Base-by-base conservation (phyloP, 371 early-diverging fungal species). In the Mortierella sp. region DNA sequence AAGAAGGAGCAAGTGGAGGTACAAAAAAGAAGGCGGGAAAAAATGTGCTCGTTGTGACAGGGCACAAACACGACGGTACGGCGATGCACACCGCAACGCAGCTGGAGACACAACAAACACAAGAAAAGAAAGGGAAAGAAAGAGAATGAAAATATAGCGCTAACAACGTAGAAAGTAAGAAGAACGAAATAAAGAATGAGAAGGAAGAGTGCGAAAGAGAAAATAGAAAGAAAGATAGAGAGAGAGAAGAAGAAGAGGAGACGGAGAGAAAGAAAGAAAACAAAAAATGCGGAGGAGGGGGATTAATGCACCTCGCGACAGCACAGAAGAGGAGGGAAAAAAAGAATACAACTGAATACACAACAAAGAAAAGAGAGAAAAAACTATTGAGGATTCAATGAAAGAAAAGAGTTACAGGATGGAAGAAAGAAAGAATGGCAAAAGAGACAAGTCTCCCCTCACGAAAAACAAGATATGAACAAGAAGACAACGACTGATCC, bases 281-380 rank as follows among this genome's bases (percentile, higher is more conserved):
- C 4, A 10, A 43, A 31, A 24, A 19, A 19, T n/a, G n/a, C n/a
- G 10, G 29, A 63, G n/a, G 65, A 70, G 41, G 19, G 47, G 14
- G 19, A 44, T 22, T 3, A 66, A 24, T 61, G 22, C 34, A 13
- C 34, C 31, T 47, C 19, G 19, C 19, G 34, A 29, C 19, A 58
- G 22, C 34, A 61, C 50, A 58, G 8, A 34, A 61, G 34, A 58
- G 37, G 61, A 16, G 61, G 61, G 61, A 61, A 61, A 58, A 61
- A 37, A 31, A 55, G 19, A 19, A 16, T 3, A 6, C 2, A 22
- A 9, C 34, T 37, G 61, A 61, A 61, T 61, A 37, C 14, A 19
- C n/a, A n/a, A n/a, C n/a, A n/a, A n/a, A n/a, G n/a, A n/a, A n/a
- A n/a, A n/a, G n/a, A n/a, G n/a, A 61, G 22, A 1, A 37, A 10